phyloP scores from a whole-genome alignment of 257 asterid species.

The Parsonsia alboflavescens region DNA sequence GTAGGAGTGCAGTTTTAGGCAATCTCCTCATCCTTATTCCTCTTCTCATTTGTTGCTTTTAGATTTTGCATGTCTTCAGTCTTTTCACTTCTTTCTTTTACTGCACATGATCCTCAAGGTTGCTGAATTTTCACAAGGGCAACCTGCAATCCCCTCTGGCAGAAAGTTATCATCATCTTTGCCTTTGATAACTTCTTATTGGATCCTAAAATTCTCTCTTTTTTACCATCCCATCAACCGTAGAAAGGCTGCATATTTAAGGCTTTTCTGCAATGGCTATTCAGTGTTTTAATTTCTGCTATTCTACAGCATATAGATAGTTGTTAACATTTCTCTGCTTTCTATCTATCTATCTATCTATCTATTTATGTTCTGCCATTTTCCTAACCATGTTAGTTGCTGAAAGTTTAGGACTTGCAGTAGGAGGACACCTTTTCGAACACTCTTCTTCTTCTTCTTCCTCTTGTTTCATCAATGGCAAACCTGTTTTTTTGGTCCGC shows the following conservation, averaged over 20 bases:
- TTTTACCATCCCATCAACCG: conserved; percentile 4
- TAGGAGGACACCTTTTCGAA: background rate
- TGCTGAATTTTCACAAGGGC: conserved; percentile 25
- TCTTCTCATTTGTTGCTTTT: background rate
- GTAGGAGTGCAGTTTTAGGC: conserved; percentile 21
- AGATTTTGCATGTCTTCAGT: background rate
- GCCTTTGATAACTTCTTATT: background rate
- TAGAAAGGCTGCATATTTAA: conserved; percentile 37
- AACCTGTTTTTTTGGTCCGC: conserved; percentile 8
- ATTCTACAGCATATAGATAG: background rate
- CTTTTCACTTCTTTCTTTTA: background rate
- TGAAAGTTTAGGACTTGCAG: background rate
- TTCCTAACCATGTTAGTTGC: background rate
- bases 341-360: background rate
- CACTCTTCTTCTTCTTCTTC: background rate
- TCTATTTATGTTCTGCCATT: background rate
- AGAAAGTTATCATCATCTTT: conserved; percentile 16
- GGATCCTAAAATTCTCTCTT: background rate
- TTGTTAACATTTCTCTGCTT: no score
- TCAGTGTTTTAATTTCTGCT: background rate
- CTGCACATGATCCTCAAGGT: conserved; percentile 23
- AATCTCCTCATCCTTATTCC: conserved; percentile 9
- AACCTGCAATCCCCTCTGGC: conserved; percentile 18
- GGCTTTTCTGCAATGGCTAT: conserved; percentile 22
- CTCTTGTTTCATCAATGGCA: conserved; percentile 2